Base-by-base conservation (phyloP, 805 yeast species). In the Wickerhamiella domercqiae region DNA sequence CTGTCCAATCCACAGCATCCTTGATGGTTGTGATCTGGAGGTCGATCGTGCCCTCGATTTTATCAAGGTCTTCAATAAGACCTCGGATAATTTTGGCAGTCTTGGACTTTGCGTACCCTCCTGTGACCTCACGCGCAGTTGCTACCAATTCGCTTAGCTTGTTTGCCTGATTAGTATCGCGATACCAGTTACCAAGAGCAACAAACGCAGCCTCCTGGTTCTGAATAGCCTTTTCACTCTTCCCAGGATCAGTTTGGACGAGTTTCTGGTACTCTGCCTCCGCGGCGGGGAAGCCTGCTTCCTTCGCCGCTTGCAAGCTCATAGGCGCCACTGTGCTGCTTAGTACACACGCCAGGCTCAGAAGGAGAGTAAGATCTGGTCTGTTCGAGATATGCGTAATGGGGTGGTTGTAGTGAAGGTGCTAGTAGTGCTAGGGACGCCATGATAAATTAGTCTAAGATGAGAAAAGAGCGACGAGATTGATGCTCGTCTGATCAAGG, bases 51-150 rank as follows among this genome's bases (percentile, higher is more conserved):
- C 64, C 29, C 73, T 78, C 46, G 75, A 70, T 40, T 14, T 39
- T 54, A 42, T 81, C 86, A 50, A 81, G 73, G 44, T 72, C 63
- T 52, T 87, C 97, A 49, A 90, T 75, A 53, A 90, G 66, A 29
- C 73, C 67, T 50, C 77, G 78, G 47, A 87, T 76, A 39, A 87
- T 79, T 57, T 87, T 90, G 16, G 97, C 94, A 6, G 94, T 79
- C 59, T 90, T 90, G 13, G 95, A 80, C 61, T 90, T 90, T 34
- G 97, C 95, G 52, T 81, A 73, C 24, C 71, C 70, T 38, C 76
- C 71, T 66, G 84, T 75, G n/a, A 75, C 70, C 6, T 60, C 62
- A 48, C 90, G 71, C 1, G 93, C 75, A 29, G 71, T 66, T 9
- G 73, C 65, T 28, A 90, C 72, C 50, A 90, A 71, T 29, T 60